Conservation (phyloP, 2,329 filamentous ascomycete genomes). For the Aspergillus oerlinghausenensis region DNA sequence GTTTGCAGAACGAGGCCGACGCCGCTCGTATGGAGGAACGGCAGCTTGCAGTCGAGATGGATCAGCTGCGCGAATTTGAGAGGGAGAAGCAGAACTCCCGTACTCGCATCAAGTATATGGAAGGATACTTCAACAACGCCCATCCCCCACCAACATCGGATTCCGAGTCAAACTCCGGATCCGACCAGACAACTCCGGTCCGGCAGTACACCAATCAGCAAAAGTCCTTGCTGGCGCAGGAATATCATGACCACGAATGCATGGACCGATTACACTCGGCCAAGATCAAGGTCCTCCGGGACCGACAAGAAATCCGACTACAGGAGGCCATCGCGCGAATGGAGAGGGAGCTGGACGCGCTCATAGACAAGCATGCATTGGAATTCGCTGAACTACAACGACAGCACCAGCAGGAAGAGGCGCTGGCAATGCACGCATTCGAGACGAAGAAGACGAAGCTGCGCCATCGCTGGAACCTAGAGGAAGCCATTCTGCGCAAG, state of each 20-base stretch:
- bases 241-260: conserved; percentile 39
- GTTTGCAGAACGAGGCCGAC: conserved; percentile 32
- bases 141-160: conserved; percentile 27
- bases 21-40: conserved; percentile 38
- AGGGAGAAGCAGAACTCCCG: conserved; percentile 39
- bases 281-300: conserved; percentile 45
- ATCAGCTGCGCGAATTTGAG: conserved; percentile 42
- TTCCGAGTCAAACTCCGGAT: conserved; percentile 17
- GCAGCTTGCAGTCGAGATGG: conserved; percentile 42
- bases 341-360: conserved; percentile 33
- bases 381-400: conserved; percentile 31
- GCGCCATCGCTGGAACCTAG: conserved; percentile 37
- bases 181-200: conserved; percentile 19
- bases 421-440: conserved; percentile 26
- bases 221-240: conserved; percentile 41
- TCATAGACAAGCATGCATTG: conserved; percentile 31
- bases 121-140: conserved; percentile 41
- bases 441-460: conserved; percentile 32
- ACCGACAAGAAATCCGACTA: conserved; percentile 41
- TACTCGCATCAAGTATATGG: conserved; percentile 45
- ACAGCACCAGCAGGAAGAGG: conserved; percentile 32
- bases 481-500: conserved; percentile 39
- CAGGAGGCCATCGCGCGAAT: conserved; percentile 37
- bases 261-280: conserved; percentile 43
- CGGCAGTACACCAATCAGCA: conserved; percentile 39